Base-by-base conservation (phyloP, 2,329 filamentous ascomycete species). In the Paecilomyces dactylethromorphus region DNA sequence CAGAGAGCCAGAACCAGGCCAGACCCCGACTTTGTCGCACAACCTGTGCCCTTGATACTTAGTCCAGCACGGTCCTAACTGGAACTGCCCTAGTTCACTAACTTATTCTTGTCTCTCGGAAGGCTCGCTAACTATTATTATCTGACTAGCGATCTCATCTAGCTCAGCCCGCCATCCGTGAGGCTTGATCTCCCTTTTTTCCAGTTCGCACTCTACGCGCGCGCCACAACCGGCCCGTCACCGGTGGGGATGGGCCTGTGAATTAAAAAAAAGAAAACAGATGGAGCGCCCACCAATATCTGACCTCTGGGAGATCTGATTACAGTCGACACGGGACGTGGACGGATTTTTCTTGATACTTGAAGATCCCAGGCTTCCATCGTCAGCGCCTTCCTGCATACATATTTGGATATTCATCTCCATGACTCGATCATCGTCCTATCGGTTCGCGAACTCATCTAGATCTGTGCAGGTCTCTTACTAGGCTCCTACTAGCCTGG, bases 211-310 rank as follows among this genome's bases (percentile, higher is more conserved):
- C 60, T 24, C 26, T 56, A 18, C 13, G 21, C 50, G 24, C 50
- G 22, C 50, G 50, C 50, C 50, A 52, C 50, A 24, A 13, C 50
- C 22, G 50, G 50, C 21, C 50, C 22, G 10, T 52, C 50, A 13
- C 22, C 53, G 59, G 65, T 66, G 65, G 64, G 61, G 65, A 56
- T 56, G 57, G 62, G 61, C 54, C 60, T 65, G 62, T 66, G 64
- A 65, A 63, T 61, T 62, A 63, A 60, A 56, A 56, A 57, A 22
- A 64, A 63, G 60, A 63, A 63, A 60, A 55, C 56, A 57, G 21
- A 29, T 60, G 35, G 58, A 58, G n/a, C 50, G 8, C 22, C 50
- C 21, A 12, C 50, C 50, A 29, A 11, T 13, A 13, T 52, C 15
- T 29, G 21, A 29, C 26, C 12, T 24, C 50, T 11, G 21, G 21